These are phyloP conservation scores for Didymellaceae sp. DNA, from an alignment of 2,329 filamentous ascomycete genomes.

Conservation along the genomic window DNA sequence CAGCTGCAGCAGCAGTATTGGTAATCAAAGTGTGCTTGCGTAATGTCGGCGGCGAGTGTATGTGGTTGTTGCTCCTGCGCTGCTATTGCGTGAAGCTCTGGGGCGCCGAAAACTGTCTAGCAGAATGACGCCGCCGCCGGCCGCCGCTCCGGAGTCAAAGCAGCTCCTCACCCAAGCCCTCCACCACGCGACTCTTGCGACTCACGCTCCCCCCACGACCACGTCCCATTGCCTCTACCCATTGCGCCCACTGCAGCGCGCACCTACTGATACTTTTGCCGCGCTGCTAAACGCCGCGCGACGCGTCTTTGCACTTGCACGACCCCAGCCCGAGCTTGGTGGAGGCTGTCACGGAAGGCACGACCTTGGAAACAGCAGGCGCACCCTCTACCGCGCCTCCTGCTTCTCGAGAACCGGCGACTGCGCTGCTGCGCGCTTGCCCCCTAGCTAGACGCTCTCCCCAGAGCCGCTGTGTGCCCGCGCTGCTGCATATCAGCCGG, in stretches of 20 bases:
- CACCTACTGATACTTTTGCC: constrained; percentile 12
- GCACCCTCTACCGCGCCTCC: constrained; percentile 27
- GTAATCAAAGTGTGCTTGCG: no score
- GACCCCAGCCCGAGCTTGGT: constrained; percentile 23
- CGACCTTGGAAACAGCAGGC: constrained; percentile 27
- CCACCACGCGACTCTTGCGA: constrained; percentile 41
- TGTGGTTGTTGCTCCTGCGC: neutral
- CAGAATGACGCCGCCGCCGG: constrained; percentile 23
- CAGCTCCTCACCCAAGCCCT: constrained; percentile 40
- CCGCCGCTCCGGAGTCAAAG: constrained; percentile 23
- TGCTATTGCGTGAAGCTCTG: constrained; percentile 1
- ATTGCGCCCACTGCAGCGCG: constrained; percentile 16
- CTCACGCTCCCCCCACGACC: constrained; percentile 22
- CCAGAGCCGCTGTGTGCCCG: constrained; percentile 27
- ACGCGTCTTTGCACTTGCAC: constrained; percentile 21
- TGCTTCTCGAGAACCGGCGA: constrained; percentile 23
- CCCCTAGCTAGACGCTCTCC: constrained; percentile 37
- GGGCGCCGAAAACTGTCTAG: constrained; percentile 9
- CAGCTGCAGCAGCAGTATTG: no score
- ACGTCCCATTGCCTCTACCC: constrained; percentile 20
- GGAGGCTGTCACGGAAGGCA: constrained; percentile 29
- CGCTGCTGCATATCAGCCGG: constrained; percentile 27
- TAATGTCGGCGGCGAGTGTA: neutral
- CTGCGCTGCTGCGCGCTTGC: constrained; percentile 24
- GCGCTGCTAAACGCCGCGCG: constrained; percentile 1